Base-by-base conservation (phyloP, 2,329 filamentous ascomycete species). In the Pseudogymnoascus sp. region DNA sequence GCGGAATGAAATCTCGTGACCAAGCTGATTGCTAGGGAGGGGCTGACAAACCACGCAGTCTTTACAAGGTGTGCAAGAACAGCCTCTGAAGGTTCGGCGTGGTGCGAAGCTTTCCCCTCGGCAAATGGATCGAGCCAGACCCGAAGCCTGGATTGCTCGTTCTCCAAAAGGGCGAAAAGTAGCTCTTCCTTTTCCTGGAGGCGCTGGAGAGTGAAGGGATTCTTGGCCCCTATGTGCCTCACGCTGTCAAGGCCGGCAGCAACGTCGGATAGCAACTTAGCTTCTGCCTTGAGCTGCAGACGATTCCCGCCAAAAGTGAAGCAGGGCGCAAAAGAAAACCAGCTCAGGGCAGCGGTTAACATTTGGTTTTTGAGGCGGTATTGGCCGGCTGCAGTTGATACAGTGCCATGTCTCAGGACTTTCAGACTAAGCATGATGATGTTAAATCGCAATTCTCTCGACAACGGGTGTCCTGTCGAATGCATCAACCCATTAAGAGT, bases 251-350 rank as follows among this genome's bases (percentile, higher is more conserved):
- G 77, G 13, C 87, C 83, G 10, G 77, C 74, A 60, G 87, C 79
- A 36, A 97, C 87, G 72, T 97, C 92, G 6, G 83, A 82, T 40
- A 97, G 82, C 17, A 96, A 79, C 68, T 89, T 88, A 35, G 91
- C 85, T 76, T 99, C 95, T 0, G 96, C 93, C 78, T 96, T 97
- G 61, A 97, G 80, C 73, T 99, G 95, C 15, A 99, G 78, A 60
- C 90, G 84, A 73, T 97, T 99, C 70, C 93, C 95, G 64, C 95
- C 95, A 75, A 95, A 97, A 0, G 95, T 96, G 93, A 95, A 99
- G 68, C 87, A 85, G 13, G 93, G 91, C 5, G 90, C 80, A 68
- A 87, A 84, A 40, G 82, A 85, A 76, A 99, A 99, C 96, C 96
- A 99, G 66, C 83, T 86, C 33, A 99, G 79, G 13, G 86, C 93